Base-by-base conservation (phyloP, 805 yeast species). In the Monosporozyma aquatica region DNA sequence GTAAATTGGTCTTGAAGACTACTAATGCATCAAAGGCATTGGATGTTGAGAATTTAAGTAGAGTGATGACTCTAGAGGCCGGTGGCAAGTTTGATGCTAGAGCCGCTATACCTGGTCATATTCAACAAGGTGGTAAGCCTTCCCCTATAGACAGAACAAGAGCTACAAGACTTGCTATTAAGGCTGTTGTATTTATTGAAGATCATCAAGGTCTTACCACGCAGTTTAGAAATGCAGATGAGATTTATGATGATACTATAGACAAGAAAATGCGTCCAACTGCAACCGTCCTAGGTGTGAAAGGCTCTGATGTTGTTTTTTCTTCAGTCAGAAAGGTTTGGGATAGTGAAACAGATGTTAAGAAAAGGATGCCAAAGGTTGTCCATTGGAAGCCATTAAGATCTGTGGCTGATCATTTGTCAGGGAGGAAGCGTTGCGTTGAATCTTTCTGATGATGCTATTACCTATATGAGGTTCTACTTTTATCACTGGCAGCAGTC, bases 41-140 rank as follows among this genome's bases (percentile, higher is more conserved):
- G 48, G 64, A 78, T 9, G 75, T 87, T 1, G 76, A 80, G 41
- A 70, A 78, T 21, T 70, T 84, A 53, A 82, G 89, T 15, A 76
- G 79, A 30, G 79, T 84, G 42, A 68, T 70, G 43, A 72, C 81
- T 46, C 71, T 73, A 44, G 81, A 76, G 49, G 78, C 77, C 18
- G 65, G 71, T 18, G 80, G 82, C 26, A 70, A 75, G 52, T 84
- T 81, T 51, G 90, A 82, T 53, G 78, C 86, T 14, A 78, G 80
- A 60, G 76, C 89, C 5, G 92, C 92, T 10, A 71, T 80, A 42
- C 94, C 94, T n/a, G 92, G 94, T 15, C 94, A 84, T 58, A 89
- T 83, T 27, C 92, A 84, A 65, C 94, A 84, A 60, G 94, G 94
- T 56, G 80, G 79, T 40, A 65, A 76, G 21, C 92, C 94, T 42